Base-by-base conservation (phyloP, 1,139 yeast genomes). In the Wickerhamomyces sp. region DNA sequence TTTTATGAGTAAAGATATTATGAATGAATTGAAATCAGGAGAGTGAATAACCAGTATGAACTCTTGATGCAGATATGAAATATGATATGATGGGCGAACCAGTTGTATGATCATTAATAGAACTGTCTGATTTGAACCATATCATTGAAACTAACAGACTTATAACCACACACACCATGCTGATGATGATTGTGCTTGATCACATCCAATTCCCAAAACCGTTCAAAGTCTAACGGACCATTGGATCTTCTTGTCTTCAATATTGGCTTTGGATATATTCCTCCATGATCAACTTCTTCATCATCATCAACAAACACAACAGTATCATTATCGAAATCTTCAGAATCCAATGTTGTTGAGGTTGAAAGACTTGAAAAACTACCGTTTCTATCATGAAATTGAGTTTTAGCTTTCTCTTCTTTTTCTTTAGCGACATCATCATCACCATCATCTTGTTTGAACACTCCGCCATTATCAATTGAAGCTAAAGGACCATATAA, bases 401-500 rank as follows among this genome's bases (percentile, higher is more conserved):
- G 35, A 23, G 10, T 27, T 29, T 6, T 32, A 29, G 4, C 27
- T 31, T 18, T 5, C 5, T 18, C 23, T 18, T 18, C 23, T 18
- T 18, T 18, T 18, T 18, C 23, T 18, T 18, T 5, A 18, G 23
- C 23, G 23, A 18, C 23, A 18, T 18, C 23, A 18, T 18, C 23
- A 18, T 18, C 23, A 5, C 5, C 23, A 5, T 18, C 23, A 18
- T 18, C 23, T 18, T 18, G 23, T 18, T 18, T 18, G 23, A 18
- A 18, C 23, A 18, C 23, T 18, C 23, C 23, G 23, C 23, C 23
- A 18, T 18, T 18, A 18, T 18, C 23, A 31, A 29, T 15, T 18
- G 40, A 15, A 7, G 54, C 56, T 7, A 88, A 75, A 0, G 75
- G 94, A 3, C 93, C 94, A 63, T 84, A 85, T 13, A 85, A 67